Evolutionary conservation across 2,329 filamentous ascomycete genomes (phyloP).

Genomic region (Pseudovirgaria hyperparasitica): DNA sequence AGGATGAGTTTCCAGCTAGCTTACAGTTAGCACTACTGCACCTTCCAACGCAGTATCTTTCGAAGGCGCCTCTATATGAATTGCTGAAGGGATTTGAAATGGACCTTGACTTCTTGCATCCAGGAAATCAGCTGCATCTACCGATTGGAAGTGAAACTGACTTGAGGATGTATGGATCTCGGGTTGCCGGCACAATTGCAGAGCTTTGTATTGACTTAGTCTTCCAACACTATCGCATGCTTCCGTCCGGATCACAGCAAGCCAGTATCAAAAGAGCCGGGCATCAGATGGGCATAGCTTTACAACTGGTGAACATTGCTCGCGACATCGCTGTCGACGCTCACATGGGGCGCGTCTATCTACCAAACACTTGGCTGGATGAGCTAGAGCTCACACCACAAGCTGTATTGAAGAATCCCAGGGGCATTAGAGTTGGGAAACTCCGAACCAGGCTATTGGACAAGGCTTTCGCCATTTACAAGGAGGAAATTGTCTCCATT

Average conservation of each 20-base stretch:
- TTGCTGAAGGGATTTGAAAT: slow-evolving; percentile 57
- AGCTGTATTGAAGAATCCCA: slow-evolving; percentile 41
- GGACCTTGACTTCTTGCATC: slow-evolving; percentile 44
- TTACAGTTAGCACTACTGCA: slow-evolving; percentile 44
- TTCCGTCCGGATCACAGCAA: slow-evolving; percentile 16
- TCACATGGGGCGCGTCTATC: slow-evolving; percentile 51
- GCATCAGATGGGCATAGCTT: slow-evolving; percentile 54
- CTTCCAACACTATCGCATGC: slow-evolving; percentile 41
- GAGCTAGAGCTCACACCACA: slow-evolving; percentile 42
- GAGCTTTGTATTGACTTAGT: slow-evolving; percentile 55
- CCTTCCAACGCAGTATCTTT: slow-evolving; percentile 45
- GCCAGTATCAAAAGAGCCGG: slow-evolving; percentile 42
- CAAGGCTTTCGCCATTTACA: slow-evolving; percentile 49
- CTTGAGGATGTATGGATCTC: slow-evolving; percentile 50
- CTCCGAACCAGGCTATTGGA: slow-evolving; percentile 44
- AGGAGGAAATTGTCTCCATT: slow-evolving; percentile 42
- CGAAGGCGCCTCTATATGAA: slow-evolving; percentile 46
- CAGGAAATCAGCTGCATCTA: slow-evolving; percentile 6
- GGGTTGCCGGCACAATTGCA: slow-evolving; percentile 61
- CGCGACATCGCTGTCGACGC: slow-evolving; percentile 61
- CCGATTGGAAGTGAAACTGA: slow-evolving; percentile 48
- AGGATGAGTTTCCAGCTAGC: slow-evolving; percentile 38
- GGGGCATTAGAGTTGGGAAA: slow-evolving; percentile 32
- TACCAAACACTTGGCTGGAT: slow-evolving; percentile 52
- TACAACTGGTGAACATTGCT: slow-evolving; percentile 70